Evolutionary conservation across 78 protist genomes (phyloP).

Genomic region (Guillardia theta): DNA sequence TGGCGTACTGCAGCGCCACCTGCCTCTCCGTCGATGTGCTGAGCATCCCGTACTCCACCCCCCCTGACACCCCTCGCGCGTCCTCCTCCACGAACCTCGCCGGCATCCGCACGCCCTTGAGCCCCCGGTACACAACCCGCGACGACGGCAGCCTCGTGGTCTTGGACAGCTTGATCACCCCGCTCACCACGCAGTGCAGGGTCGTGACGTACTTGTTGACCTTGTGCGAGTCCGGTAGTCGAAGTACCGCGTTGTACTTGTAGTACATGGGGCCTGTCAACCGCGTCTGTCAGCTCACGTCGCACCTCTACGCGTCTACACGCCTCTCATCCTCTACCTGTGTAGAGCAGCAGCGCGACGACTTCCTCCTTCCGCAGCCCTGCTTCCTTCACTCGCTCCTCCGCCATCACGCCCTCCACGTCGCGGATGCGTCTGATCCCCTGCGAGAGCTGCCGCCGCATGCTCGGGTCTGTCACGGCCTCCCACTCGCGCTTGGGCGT

Average conservation of each 20-base stretch:
- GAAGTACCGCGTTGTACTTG: neutral
- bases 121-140: neutral
- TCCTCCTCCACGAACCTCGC: neutral
- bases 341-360: neutral
- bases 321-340: no score
- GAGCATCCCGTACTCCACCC: slow-evolving; percentile 10
- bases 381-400: neutral
- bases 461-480: neutral
- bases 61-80: neutral
- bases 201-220: slow-evolving; percentile 2
- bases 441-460: neutral
- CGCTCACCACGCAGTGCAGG: neutral
- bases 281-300: no score
- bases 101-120: neutral
- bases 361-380: neutral
- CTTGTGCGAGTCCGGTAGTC: neutral
- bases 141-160: neutral
- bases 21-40: neutral
- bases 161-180: neutral
- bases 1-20: neutral
- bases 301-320: no score
- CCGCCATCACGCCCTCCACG: neutral
- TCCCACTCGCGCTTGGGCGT: neutral
- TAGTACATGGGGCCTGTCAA: neutral
- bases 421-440: neutral